A percentile compares a stretch with the other conserved stretches of the same genome.
Evolutionary conservation across 768 basidiomycete species (phyloP).

Genomic region (Tylopilus cervinicoccineus): DNA sequence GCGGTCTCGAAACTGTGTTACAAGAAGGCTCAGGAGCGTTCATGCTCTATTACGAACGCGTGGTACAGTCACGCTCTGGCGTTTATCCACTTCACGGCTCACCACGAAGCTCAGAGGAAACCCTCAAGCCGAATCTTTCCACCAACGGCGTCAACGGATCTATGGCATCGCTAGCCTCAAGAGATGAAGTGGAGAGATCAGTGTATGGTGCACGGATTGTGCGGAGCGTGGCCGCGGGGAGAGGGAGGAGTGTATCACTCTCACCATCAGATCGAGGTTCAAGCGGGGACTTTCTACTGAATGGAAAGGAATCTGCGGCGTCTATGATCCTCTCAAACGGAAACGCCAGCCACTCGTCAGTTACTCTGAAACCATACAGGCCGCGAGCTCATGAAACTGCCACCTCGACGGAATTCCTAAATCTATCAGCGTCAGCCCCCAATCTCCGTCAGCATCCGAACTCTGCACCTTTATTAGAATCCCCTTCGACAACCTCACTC

Average conservation of each 20-base stretch:
- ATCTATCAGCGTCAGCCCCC: slow-evolving; percentile 24
- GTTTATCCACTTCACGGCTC: slow-evolving; percentile 32
- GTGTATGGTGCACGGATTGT: slow-evolving; percentile 48
- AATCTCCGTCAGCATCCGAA: slow-evolving; percentile 19
- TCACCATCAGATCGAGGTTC: slow-evolving; percentile 29
- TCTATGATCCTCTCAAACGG: slow-evolving; percentile 23
- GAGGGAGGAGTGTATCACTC: slow-evolving; percentile 39
- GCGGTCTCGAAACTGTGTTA: slow-evolving; percentile 70
- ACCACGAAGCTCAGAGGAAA: slow-evolving; percentile 60
- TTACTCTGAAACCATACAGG: slow-evolving; percentile 19
- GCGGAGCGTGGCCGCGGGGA: slow-evolving; percentile 49
- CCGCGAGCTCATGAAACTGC: slow-evolving; percentile 10
- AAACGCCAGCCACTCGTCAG: slow-evolving; percentile 16
- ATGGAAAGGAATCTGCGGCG: slow-evolving; percentile 7
- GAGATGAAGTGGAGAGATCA: slow-evolving; percentile 16
- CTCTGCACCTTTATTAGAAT: slow-evolving; percentile 9
- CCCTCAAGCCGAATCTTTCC: slow-evolving; percentile 48
- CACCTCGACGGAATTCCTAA: slow-evolving; percentile 5
- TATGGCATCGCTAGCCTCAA: slow-evolving; percentile 39
- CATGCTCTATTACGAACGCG: slow-evolving; percentile 93
- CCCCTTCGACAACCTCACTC: slow-evolving; percentile 11
- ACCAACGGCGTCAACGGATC: slow-evolving; percentile 41
- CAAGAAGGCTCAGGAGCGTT: slow-evolving; percentile 73
- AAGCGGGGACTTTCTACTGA: slow-evolving; percentile 10
- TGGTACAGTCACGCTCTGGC: slow-evolving; percentile 37